Percentiles rank a stretch among this genome's conserved stretches.
phyloP scores from a whole-genome alignment of 768 basidiomycete species.

The Cubamyces sp. region DNA sequence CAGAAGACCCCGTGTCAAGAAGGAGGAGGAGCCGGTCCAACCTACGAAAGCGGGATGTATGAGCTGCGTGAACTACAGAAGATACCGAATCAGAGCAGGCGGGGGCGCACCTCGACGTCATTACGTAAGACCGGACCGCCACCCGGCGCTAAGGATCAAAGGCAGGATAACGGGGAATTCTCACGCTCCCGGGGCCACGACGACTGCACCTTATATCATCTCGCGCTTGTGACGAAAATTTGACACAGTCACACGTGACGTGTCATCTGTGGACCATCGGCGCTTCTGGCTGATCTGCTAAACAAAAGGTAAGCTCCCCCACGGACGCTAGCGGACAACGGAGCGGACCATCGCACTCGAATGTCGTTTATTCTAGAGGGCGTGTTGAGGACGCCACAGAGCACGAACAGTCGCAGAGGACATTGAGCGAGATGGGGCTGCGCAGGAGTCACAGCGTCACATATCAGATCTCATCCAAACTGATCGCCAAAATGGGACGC shows the following conservation, averaged over 20 bases:
- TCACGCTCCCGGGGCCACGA: constrained; percentile 46
- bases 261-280: constrained; percentile 27
- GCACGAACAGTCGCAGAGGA: background rate
- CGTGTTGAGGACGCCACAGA: no score
- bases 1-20: constrained; percentile 92
- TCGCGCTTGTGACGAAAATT: constrained; percentile 46
- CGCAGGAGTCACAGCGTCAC: constrained; percentile 16
- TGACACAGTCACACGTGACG: constrained; percentile 43
- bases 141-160: constrained; percentile 43
- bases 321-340: background rate
- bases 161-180: constrained; percentile 49
- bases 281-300: constrained; percentile 16
- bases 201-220: constrained; percentile 61
- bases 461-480: constrained; percentile 11
- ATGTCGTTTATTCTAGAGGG: no score
- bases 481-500: constrained; percentile 12
- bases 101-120: constrained; percentile 71
- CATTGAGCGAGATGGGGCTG: background rate
- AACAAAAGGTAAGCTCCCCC: constrained; percentile 6
- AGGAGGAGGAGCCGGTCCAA: constrained; percentile 96
- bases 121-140: constrained; percentile 61
- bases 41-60: constrained; percentile 44
- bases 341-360: background rate
- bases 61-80: constrained; percentile 19
- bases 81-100: constrained; percentile 22